A percentile compares a stretch with the other conserved stretches of the same genome.
These are phyloP conservation scores for Sporothrix euskadiensis DNA, from an alignment of 2,329 filamentous ascomycete species.

Conservation along the genomic window DNA sequence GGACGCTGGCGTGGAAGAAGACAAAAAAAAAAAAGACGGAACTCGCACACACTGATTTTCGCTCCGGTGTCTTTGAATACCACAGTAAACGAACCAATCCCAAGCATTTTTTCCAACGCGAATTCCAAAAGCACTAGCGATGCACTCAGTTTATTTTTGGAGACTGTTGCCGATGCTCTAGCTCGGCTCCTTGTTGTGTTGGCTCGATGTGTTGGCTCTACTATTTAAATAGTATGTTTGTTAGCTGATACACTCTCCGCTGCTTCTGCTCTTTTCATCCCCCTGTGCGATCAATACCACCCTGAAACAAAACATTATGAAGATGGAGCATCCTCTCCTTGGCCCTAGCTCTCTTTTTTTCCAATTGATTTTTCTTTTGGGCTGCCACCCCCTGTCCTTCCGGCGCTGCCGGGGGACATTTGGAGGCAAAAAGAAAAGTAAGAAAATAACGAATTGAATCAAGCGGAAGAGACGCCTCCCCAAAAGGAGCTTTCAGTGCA, in stretches of 20 bases:
- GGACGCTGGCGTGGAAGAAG: slow-evolving; percentile 6
- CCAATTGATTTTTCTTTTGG: background rate
- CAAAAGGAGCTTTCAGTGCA: background rate
- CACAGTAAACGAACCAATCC: background rate
- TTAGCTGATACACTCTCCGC: background rate
- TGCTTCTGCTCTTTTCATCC: background rate
- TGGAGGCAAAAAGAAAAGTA: background rate
- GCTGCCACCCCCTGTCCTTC: background rate
- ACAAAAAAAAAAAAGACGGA: background rate
- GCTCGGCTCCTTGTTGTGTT: background rate
- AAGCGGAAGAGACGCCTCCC: background rate
- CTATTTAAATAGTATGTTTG: no score
- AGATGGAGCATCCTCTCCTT: background rate
- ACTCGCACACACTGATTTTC: background rate
- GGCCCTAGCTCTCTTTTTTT: background rate
- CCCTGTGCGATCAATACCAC: background rate
- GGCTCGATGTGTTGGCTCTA: background rate
- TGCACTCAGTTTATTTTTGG: slow-evolving; percentile 15
- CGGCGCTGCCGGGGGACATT: slow-evolving; percentile 14
- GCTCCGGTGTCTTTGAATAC: background rate
- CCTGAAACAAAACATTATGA: background rate
- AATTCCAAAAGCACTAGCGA: slow-evolving; percentile 1
- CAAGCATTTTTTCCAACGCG: background rate
- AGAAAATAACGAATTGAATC: background rate
- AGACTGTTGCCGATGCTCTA: background rate